Percentiles rank a stretch among this genome's conserved stretches.
phyloP scores from a whole-genome alignment of 768 basidiomycete genomes.

The Leccinum broughii region DNA sequence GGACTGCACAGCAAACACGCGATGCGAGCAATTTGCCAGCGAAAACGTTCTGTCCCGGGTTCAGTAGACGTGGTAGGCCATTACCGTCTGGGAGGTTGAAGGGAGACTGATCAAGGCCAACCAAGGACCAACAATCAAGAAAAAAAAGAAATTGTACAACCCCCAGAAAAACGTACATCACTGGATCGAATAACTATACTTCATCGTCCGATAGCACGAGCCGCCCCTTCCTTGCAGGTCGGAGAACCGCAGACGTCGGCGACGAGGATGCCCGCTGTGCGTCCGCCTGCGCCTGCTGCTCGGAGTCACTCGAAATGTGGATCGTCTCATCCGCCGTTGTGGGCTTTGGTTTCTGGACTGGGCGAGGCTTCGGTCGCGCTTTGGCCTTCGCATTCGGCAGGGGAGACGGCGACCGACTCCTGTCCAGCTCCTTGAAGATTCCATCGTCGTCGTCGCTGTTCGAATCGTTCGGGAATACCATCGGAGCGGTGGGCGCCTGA shows the following conservation, averaged over 20 bases:
- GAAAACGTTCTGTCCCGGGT: not conserved
- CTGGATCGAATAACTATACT: conserved; percentile 19
- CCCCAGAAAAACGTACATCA: conserved; percentile 7
- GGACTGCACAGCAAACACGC: conserved; percentile 10
- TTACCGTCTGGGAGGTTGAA: not conserved
- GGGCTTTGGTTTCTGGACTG: conserved; percentile 38
- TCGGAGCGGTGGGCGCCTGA: conserved; percentile 13
- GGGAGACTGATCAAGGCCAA: conserved; percentile 7
- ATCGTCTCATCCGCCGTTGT: conserved; percentile 13
- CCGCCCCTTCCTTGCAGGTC: conserved; percentile 27
- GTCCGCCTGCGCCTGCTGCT: conserved; percentile 5
- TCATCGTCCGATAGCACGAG: conserved; percentile 44
- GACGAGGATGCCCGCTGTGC: not conserved
- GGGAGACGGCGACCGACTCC: conserved; percentile 28
- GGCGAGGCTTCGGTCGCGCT: conserved; percentile 39
- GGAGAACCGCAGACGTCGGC: conserved; percentile 12
- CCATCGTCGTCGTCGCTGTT: conserved; percentile 26
- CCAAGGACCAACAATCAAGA: not conserved
- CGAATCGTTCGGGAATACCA: conserved; percentile 21
- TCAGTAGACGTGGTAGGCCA: conserved; percentile 1
- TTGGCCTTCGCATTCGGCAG: conserved; percentile 14
- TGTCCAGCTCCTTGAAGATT: conserved; percentile 20
- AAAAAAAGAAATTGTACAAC: conserved; percentile 4
- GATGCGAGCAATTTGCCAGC: conserved; percentile 2
- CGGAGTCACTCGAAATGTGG: conserved; percentile 26